Evolutionary conservation across 768 basidiomycete genomes (phyloP).

Genomic region (Agaricus blazei): DNA sequence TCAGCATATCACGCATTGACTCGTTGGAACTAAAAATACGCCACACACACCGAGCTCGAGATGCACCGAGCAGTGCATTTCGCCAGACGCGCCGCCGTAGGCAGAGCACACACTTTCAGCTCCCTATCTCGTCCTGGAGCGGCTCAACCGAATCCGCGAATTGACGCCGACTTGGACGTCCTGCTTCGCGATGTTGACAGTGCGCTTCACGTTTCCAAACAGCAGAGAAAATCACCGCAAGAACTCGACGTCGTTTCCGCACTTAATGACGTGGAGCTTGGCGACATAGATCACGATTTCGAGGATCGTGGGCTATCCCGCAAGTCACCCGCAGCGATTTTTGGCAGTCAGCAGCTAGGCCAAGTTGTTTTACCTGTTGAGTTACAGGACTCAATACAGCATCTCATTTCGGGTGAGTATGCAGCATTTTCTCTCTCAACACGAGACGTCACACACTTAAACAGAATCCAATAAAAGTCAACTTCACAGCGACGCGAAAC

Average conservation of each 20-base stretch:
- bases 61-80: slow-evolving; percentile 6
- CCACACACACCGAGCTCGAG: background rate
- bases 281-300: slow-evolving; percentile 25
- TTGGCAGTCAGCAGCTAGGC: slow-evolving; percentile 72
- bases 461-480: slow-evolving; percentile 59
- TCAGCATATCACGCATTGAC: slow-evolving; percentile 1
- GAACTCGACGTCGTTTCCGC: slow-evolving; percentile 48
- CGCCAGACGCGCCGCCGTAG: background rate
- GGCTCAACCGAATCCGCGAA: slow-evolving; percentile 48
- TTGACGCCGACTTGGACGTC: slow-evolving; percentile 61
- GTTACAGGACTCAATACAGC: slow-evolving; percentile 59
- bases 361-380: slow-evolving; percentile 69
- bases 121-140: slow-evolving; percentile 22
- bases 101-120: slow-evolving; percentile 3
- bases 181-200: slow-evolving; percentile 67
- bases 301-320: slow-evolving; percentile 29
- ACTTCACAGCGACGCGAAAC: slow-evolving; percentile 66
- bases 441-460: slow-evolving; percentile 7
- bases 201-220: slow-evolving; percentile 41
- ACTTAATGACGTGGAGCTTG: slow-evolving; percentile 27
- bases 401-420: slow-evolving; percentile 59
- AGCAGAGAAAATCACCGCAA: slow-evolving; percentile 24
- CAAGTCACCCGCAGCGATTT: slow-evolving; percentile 79
- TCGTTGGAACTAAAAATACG: background rate
- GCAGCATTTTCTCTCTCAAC: slow-evolving; percentile 1